A percentile compares a stretch with the other conserved stretches of the same genome.
Conservation (phyloP, 495 filamentous ascomycete species). For the Penicillium canariense region DNA sequence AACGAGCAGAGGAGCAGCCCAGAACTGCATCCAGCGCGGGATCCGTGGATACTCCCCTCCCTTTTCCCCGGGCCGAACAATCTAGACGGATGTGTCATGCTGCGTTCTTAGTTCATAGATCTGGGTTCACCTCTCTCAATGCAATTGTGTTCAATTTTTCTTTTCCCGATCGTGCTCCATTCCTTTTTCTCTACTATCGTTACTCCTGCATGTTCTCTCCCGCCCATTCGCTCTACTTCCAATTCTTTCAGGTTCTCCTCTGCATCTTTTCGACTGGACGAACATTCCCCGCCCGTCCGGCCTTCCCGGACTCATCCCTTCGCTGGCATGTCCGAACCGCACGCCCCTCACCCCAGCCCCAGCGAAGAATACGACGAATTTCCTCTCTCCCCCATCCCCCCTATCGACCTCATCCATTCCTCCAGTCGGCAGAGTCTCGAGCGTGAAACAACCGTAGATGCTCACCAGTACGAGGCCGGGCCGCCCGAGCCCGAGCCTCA, state of each 20-base stretch:
- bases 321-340: constrained; percentile 21
- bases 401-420: not conserved
- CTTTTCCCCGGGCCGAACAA: not conserved
- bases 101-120: not conserved
- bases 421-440: constrained; percentile 16
- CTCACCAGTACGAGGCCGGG: constrained; percentile 14
- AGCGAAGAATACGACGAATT: constrained; percentile 27
- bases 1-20: not conserved
- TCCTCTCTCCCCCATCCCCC: constrained; percentile 14
- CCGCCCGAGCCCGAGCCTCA: constrained; percentile 4
- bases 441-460: constrained; percentile 20
- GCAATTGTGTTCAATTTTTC: not conserved
- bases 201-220: not conserved
- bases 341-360: constrained; percentile 25
- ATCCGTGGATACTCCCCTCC: not conserved
- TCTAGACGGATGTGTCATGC: not conserved
- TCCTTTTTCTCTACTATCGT: not conserved
- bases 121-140: not conserved
- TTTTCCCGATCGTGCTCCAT: no score
- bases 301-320: not conserved
- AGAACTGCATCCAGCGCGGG: not conserved
- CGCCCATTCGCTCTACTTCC: not conserved
- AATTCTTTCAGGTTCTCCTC: not conserved
- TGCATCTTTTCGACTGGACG: not conserved
- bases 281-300: not conserved